Evolutionary conservation across 768 basidiomycete species (phyloP).

Genomic region (Cyclocybe aegerita): DNA sequence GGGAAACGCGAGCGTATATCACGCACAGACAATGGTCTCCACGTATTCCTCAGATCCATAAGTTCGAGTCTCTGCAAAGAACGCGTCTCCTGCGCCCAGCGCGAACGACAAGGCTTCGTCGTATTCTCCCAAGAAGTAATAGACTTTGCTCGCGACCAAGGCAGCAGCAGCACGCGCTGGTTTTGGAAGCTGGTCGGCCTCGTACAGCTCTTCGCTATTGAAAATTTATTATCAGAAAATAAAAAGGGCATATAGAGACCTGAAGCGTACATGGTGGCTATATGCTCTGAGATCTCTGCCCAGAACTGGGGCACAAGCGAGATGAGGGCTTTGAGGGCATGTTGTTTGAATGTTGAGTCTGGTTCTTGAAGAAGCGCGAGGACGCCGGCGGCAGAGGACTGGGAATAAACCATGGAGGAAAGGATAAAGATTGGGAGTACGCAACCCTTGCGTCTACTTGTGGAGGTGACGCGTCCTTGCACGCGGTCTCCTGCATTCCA

Average conservation of each 20-base stretch:
- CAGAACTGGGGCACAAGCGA: slow-evolving; percentile 91
- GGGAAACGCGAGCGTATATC: not conserved
- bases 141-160: slow-evolving; percentile 94
- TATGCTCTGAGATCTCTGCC: slow-evolving; percentile 97
- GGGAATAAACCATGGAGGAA: slow-evolving; percentile 59
- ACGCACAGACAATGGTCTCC: slow-evolving; percentile 92
- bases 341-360: slow-evolving; percentile 82
- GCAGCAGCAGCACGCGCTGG: slow-evolving; percentile 82
- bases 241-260: slow-evolving; percentile 9
- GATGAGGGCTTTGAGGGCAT: slow-evolving; percentile 84
- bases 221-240: slow-evolving; percentile 9
- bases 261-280: slow-evolving; percentile 76
- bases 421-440: slow-evolving; percentile 20
- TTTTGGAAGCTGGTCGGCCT: slow-evolving; percentile 72
- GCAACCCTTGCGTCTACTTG: slow-evolving; percentile 17
- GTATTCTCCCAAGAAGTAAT: slow-evolving; percentile 94
- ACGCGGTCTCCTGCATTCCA: slow-evolving; percentile 27
- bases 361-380: slow-evolving; percentile 91
- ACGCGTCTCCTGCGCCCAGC: slow-evolving; percentile 84
- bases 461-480: slow-evolving; percentile 46
- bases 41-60: slow-evolving; percentile 81
- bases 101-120: slow-evolving; percentile 96
- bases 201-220: slow-evolving; percentile 85
- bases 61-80: slow-evolving; percentile 68
- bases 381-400: slow-evolving; percentile 86